Conservation (phyloP, 257 asterid genomes). For the Knoxia roxburghii region DNA sequence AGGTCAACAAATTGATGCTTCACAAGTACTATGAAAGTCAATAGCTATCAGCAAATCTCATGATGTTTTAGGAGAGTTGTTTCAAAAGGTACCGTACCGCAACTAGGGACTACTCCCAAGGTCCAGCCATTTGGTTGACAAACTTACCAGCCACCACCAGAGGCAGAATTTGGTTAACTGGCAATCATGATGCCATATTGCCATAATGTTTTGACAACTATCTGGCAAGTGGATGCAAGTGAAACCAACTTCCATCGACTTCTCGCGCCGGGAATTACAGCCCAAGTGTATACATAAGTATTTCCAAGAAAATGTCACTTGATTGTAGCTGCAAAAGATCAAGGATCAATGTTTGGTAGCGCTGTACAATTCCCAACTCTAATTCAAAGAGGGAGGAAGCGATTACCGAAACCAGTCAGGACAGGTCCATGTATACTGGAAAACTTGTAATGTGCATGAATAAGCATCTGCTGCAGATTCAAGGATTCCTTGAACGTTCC, state of each 20-base stretch:
- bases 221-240: constrained; percentile 1
- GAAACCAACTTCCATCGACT: constrained; percentile 5
- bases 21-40: constrained; percentile 19
- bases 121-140: constrained; percentile 30
- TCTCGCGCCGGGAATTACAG: background rate
- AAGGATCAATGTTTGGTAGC: background rate
- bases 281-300: background rate
- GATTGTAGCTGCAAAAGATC: background rate
- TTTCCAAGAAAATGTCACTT: background rate
- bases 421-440: constrained; percentile 4
- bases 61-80: constrained; percentile 9
- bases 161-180: constrained; percentile 3
- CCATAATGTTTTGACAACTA: constrained; percentile 10
- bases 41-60: constrained; percentile 2
- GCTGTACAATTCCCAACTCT: background rate
- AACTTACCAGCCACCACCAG: constrained; percentile 29
- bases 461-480: constrained; percentile 11
- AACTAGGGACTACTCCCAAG: constrained; percentile 19
- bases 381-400: constrained; percentile 3
- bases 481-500: constrained; percentile 42
- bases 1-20: background rate
- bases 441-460: background rate
- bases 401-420: constrained; percentile 16
- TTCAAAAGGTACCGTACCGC: constrained; percentile 15
- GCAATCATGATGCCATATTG: background rate